These are phyloP conservation scores for Moringa oleifera DNA, from an alignment of 345 rosid genomes.

Conservation along the genomic window DNA sequence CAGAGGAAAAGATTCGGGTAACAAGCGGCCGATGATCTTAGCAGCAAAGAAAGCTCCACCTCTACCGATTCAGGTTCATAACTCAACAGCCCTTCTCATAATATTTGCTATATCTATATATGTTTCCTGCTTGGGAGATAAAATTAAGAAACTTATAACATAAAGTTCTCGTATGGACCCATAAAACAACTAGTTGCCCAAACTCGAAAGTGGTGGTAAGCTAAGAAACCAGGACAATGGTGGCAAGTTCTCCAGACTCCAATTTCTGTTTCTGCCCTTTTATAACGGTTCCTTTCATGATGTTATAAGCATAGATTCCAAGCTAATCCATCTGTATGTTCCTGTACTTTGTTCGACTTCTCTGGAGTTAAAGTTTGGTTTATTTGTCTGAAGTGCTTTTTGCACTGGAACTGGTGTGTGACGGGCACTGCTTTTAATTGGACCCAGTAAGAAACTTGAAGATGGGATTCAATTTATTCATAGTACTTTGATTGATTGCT, in stretches of 20 bases:
- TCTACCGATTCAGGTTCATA: constrained; percentile 16
- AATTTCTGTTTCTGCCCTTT: too few species aligned
- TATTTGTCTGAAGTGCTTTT: too few species aligned
- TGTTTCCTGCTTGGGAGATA: too few species aligned
- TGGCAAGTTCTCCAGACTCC: too few species aligned
- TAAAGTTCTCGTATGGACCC: background rate
- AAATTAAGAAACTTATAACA: too few species aligned
- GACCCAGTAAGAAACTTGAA: background rate
- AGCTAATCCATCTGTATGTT: background rate
- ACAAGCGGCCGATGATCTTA: background rate
- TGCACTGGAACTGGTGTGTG: background rate
- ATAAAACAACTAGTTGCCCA: background rate
- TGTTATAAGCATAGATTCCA: too few species aligned
- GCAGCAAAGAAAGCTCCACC: background rate
- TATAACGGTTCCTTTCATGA: too few species aligned
- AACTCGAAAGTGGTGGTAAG: background rate
- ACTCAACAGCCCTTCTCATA: background rate
- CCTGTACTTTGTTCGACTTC: background rate
- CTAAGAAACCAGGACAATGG: background rate
- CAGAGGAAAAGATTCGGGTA: background rate
- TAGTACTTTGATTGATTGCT: background rate
- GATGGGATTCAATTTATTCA: background rate
- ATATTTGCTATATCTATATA: background rate
- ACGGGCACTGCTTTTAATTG: background rate
- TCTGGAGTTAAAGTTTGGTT: too few species aligned